phyloP scores from a whole-genome alignment of 768 basidiomycete species.

The Piloderma croceum region DNA sequence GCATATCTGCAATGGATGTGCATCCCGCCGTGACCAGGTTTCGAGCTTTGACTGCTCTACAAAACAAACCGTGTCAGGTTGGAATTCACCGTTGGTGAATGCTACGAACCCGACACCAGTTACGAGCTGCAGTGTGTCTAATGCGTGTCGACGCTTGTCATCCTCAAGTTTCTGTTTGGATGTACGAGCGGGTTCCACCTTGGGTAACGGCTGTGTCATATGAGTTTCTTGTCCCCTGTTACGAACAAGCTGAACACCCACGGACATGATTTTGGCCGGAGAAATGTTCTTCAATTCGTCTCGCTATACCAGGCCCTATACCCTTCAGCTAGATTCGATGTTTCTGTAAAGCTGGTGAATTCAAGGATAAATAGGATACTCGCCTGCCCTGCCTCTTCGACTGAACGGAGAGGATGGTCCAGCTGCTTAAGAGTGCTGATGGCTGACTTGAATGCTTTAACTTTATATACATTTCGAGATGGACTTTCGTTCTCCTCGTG shows the following conservation, averaged over 20 bases:
- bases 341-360: not conserved
- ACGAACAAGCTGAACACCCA: slow-evolving; percentile 18
- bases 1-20: slow-evolving; percentile 36
- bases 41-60: slow-evolving; percentile 27
- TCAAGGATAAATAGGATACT: slow-evolving; percentile 4
- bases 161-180: slow-evolving; percentile 15
- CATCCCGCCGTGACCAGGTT: slow-evolving; percentile 50
- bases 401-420: slow-evolving; percentile 38
- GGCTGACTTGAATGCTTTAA: slow-evolving; percentile 45
- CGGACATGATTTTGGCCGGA: slow-evolving; percentile 29
- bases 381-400: slow-evolving; percentile 37
- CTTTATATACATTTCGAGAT: slow-evolving; percentile 40
- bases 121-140: slow-evolving; percentile 32
- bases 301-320: slow-evolving; percentile 35
- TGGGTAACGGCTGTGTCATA: too few species aligned
- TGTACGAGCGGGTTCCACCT: slow-evolving; percentile 1
- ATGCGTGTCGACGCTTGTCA: slow-evolving; percentile 22
- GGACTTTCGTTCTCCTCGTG: slow-evolving; percentile 35
- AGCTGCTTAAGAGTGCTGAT: slow-evolving; percentile 37
- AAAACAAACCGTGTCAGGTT: too few species aligned
- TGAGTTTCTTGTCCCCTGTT: too few species aligned
- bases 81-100: not conserved
- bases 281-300: slow-evolving; percentile 41
- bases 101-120: slow-evolving; percentile 44
- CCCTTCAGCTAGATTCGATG: slow-evolving; percentile 24